Evolutionary conservation across 306 rosid species (phyloP).

Genomic region (Vigna reflexopilosa): DNA sequence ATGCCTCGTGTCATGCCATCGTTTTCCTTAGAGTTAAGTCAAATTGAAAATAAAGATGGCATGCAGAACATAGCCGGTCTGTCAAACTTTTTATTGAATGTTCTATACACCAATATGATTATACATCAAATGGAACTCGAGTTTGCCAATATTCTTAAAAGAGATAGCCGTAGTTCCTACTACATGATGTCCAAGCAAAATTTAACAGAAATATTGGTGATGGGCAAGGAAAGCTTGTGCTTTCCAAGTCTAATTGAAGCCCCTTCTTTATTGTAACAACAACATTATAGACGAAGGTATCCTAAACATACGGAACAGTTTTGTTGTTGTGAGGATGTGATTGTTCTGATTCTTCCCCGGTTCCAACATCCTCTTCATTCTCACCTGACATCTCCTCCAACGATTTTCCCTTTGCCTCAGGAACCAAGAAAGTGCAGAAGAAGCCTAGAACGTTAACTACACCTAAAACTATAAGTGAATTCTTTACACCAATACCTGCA

Average conservation of each 20-base stretch:
- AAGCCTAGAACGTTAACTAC: constrained; percentile 64
- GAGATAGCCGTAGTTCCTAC: constrained; percentile 3
- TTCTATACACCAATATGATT: background rate
- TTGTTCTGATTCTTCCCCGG: constrained; percentile 35
- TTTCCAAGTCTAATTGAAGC: constrained; percentile 12
- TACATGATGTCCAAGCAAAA: background rate
- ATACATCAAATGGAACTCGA: background rate
- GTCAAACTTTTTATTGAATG: constrained; percentile 3
- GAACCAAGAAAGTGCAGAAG: constrained; percentile 70
- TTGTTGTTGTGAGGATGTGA: constrained; percentile 25
- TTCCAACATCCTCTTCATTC: constrained; percentile 64
- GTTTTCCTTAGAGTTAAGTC: background rate
- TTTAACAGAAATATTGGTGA: background rate
- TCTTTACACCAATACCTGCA: constrained; percentile 78
- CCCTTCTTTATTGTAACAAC: constrained; percentile 23
- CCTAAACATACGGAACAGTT: constrained; percentile 58
- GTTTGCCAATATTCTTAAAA: background rate
- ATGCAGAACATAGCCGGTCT: background rate
- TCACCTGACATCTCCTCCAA: constrained; percentile 91
- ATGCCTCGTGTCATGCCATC: no score
- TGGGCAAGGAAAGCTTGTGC: constrained; percentile 13
- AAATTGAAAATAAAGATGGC: constrained; percentile 15
- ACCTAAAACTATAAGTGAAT: constrained; percentile 64
- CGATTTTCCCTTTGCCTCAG: constrained; percentile 80
- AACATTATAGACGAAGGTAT: background rate